Percentiles rank a stretch among this genome's conserved stretches.
phyloP scores from a whole-genome alignment of 106 monocot genomes.

The Ottelia alismoides region DNA sequence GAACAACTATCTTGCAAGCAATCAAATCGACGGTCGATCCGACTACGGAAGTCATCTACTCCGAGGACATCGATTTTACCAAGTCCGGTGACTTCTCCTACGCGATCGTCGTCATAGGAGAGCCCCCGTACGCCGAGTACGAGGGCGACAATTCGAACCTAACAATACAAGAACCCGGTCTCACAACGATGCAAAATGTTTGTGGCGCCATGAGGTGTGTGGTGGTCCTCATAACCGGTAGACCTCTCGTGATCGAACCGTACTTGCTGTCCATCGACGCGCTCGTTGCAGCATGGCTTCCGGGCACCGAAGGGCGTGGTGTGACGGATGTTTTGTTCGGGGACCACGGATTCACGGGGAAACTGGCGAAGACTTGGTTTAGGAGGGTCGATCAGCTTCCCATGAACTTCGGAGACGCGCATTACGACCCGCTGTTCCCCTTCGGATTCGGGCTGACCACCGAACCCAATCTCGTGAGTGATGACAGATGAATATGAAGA shows the following conservation, averaged over 20 bases:
- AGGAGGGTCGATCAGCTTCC: slow-evolving; percentile 4
- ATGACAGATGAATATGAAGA: too few species aligned
- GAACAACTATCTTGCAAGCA: slow-evolving; percentile 9
- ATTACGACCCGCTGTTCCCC: slow-evolving; percentile 6
- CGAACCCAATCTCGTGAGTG: too few species aligned
- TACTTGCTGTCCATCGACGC: slow-evolving; percentile 3
- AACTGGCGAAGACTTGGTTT: slow-evolving; percentile 1
- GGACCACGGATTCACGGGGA: slow-evolving; percentile 6
- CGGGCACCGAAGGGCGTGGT: slow-evolving; percentile 10
- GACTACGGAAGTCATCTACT: slow-evolving; percentile 4
- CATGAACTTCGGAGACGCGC: slow-evolving; percentile 1
- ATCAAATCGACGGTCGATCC: slow-evolving; percentile 5
- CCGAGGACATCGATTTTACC: slow-evolving; percentile 2
- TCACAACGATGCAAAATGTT: slow-evolving; percentile 19
- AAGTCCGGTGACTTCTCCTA: slow-evolving; percentile 9
- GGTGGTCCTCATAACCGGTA: slow-evolving; percentile 5
- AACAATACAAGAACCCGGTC: slow-evolving; percentile 27
- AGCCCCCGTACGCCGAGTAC: slow-evolving; percentile 11
- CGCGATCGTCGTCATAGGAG: slow-evolving; percentile 10
- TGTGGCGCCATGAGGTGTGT: slow-evolving; percentile 2
- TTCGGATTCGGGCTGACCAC: slow-evolving; percentile 6
- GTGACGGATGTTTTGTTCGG: slow-evolving; percentile 27
- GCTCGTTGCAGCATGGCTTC: slow-evolving; percentile 6
- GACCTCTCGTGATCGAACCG: slow-evolving; percentile 9
- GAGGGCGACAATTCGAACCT: slow-evolving; percentile 14